Base-by-base conservation (phyloP, 2,329 filamentous ascomycete genomes). In the Raffaelea deltoideospora region DNA sequence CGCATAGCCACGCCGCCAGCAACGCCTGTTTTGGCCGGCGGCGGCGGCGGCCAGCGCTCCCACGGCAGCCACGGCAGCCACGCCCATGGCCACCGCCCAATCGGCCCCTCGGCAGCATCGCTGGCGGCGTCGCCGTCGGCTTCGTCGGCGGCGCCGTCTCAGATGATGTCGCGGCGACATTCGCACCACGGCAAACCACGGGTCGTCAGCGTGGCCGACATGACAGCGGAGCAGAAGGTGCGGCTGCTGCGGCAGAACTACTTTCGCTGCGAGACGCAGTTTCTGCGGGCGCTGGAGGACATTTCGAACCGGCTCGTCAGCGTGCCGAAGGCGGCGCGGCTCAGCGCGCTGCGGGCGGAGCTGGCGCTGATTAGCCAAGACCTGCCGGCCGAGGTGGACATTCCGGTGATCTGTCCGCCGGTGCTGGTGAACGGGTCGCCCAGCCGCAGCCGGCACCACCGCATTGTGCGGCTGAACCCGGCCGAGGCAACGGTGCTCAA, bases 401-500 rank as follows among this genome's bases (percentile, higher is more conserved):
- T 90, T 37, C 83, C 83, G 0, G 67, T 86, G 9, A 82, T 90
- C 38, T 87, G 80, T 46, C 82, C 83, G 14, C 79, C 81, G 1
- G 77, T 76, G 0, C 57, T 88, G 34, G 68, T 79, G 10, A 71
- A 83, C 54, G 80, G 83, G 18, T 69, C 73, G n/a, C 73, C 81
- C 3, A 72, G 78, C 20, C 76, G 74, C 50, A 87, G 82, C 50
- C 72, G 72, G 37, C 84, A 90, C 53, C 83, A 90, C 51, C 74
- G 83, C 26, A 85, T 90, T 41, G 82, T 90, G 32, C 72, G 83
- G 27, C 65, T 90, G 34, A 90, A 87, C 49, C 84, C 83, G 7
- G 80, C 81, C 2, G 83, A 90, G 55, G 78, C 83, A 6, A 88
- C 83, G 1, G 84, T 87, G 37, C 60, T 90, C 35, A 90, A 90